Evolutionary conservation across 148 eudicot species (phyloP).

Genomic region (Arctostaphylos glauca): DNA sequence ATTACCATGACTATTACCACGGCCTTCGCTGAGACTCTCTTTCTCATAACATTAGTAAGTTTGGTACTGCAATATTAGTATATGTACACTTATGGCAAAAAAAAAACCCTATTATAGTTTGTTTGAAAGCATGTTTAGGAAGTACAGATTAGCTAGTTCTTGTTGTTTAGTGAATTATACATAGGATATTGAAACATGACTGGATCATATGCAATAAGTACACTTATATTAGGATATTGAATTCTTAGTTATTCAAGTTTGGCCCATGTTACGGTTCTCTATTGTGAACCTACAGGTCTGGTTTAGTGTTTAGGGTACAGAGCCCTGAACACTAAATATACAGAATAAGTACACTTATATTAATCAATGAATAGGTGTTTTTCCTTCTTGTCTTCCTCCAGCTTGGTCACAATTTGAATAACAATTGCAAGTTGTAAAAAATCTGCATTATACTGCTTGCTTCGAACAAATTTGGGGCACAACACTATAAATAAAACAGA

Average conservation of each 20-base stretch:
- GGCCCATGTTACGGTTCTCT: neutral
- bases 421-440: no score
- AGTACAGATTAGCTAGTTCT: neutral
- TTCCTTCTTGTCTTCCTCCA: no score
- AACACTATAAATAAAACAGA: no score
- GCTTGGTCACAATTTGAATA: no score
- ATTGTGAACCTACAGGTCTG: neutral
- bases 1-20: conserved; percentile 79
- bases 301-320: neutral
- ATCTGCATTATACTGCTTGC: no score
- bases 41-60: neutral
- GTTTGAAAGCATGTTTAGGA: neutral
- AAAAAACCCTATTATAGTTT: neutral
- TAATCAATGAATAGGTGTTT: no score
- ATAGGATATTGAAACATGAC: neutral
- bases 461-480: no score
- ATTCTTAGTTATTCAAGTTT: neutral
- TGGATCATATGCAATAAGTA: no score
- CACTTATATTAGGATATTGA: neutral
- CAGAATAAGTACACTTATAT: no score
- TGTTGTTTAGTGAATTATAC: neutral
- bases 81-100: neutral
- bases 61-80: neutral
- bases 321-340: no score
- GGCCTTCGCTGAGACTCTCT: conserved; percentile 34